Evolutionary conservation across 2,329 filamentous ascomycete species (phyloP).

Genomic region (Fusarium sp.): DNA sequence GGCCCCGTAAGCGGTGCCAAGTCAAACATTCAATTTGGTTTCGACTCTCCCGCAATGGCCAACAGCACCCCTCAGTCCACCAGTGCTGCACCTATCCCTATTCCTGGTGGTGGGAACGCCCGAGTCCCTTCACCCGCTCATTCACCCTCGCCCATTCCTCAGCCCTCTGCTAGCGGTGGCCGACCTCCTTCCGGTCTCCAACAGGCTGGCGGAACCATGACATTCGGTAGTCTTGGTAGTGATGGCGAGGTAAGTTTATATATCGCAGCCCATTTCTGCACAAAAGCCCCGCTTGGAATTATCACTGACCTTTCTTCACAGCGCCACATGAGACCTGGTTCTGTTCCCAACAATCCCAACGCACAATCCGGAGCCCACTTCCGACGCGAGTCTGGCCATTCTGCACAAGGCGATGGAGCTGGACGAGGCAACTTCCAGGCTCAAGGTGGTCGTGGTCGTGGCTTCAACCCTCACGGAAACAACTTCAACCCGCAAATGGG

Average conservation of each 20-base stretch:
- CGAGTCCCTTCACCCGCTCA: constrained; percentile 85
- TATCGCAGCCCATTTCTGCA: constrained; percentile 18
- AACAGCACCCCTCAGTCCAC: constrained; percentile 74
- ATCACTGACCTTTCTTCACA: constrained; percentile 52
- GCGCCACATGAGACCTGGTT: constrained; percentile 77
- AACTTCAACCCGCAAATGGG: constrained; percentile 62
- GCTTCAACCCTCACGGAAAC: constrained; percentile 58
- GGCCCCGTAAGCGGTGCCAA: constrained; percentile 69
- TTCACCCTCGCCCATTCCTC: constrained; percentile 93
- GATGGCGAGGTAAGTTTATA: constrained; percentile 77
- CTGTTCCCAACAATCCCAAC: constrained; percentile 71
- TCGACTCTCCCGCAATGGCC: constrained; percentile 75
- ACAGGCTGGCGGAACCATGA: constrained; percentile 74
- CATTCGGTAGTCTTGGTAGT: constrained; percentile 86
- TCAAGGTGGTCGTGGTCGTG: constrained; percentile 64
- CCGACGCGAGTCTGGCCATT: constrained; percentile 88
- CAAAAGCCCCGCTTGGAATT: neutral
- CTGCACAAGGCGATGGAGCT: constrained; percentile 69
- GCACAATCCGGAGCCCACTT: constrained; percentile 78
- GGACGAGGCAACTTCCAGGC: constrained; percentile 67
- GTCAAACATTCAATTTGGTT: constrained; percentile 84
- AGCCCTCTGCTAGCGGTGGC: constrained; percentile 84
- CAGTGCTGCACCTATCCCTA: constrained; percentile 69
- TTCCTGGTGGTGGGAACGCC: constrained; percentile 71
- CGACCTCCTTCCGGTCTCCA: constrained; percentile 83